Evolutionary conservation across 805 yeast species (phyloP).

Genomic region (Candida glaebosa): DNA sequence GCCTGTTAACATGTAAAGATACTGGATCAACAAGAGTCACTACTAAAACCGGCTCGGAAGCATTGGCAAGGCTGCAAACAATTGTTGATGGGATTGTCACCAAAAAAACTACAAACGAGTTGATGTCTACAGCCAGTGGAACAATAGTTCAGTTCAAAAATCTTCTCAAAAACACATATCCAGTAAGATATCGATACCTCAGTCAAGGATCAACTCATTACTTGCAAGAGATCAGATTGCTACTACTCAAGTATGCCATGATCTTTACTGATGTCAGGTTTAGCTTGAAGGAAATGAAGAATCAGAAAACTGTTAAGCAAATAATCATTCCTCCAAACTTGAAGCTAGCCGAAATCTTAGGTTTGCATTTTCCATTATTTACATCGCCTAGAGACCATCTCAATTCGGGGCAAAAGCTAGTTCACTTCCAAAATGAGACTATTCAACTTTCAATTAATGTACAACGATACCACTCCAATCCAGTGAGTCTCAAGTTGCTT

Average conservation of each 20-base stretch:
- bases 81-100: neutral
- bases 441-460: too few relatives aligned
- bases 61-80: conserved; percentile 1
- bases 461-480: too few relatives aligned
- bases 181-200: neutral
- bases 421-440: too few relatives aligned
- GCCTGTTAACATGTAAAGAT: neutral
- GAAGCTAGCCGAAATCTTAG: neutral
- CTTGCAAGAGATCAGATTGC: neutral
- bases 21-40: neutral
- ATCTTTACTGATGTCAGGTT: conserved; percentile 1
- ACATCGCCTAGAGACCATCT: neutral
- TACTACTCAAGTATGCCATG: neutral
- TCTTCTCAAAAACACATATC: neutral
- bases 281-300: neutral
- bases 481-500: too few relatives aligned
- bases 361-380: neutral
- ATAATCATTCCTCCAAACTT: neutral
- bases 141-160: neutral
- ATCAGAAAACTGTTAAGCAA: neutral
- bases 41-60: neutral
- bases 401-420: neutral
- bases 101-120: neutral
- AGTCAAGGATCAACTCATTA: neutral
- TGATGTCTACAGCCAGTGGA: neutral